phyloP scores from a whole-genome alignment of 2,329 filamentous ascomycete species.

The Colletotrichum graminicola region DNA sequence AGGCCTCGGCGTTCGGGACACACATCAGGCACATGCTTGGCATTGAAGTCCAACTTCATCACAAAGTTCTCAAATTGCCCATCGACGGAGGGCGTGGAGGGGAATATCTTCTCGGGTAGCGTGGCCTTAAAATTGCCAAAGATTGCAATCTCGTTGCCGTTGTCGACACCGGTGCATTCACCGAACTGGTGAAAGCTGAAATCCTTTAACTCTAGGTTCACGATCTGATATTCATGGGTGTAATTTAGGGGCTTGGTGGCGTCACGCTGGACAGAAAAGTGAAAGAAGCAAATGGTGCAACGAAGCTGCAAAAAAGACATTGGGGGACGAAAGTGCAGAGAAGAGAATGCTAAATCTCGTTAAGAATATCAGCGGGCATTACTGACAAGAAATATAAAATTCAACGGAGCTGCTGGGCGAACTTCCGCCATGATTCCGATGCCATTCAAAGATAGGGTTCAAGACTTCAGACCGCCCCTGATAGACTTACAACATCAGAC shows the following conservation, averaged over 20 bases:
- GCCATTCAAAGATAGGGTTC: conserved; percentile 31
- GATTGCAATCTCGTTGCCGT: conserved; percentile 48
- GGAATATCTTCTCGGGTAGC: conserved; percentile 35
- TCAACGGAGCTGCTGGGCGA: not conserved
- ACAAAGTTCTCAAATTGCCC: conserved; percentile 41
- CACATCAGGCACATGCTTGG: not conserved
- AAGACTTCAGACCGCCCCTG: conserved; percentile 32
- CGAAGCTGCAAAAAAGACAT: conserved; percentile 10
- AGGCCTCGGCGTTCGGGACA: no score
- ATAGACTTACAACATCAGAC: not conserved
- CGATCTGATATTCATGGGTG: conserved; percentile 59
- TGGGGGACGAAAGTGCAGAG: conserved; percentile 8
- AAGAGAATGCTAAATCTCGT: not conserved
- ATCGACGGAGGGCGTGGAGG: conserved; percentile 34
- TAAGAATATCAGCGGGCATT: fast-evolving
- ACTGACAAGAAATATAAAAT: conserved; percentile 8
- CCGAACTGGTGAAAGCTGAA: conserved; percentile 41
- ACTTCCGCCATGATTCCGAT: not conserved
- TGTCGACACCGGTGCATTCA: conserved; percentile 49
- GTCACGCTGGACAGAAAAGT: conserved; percentile 60
- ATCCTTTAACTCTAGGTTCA: conserved; percentile 43
- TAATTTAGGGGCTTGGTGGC: conserved; percentile 55
- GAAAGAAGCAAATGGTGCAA: conserved; percentile 42
- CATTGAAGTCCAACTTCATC: conserved; percentile 39
- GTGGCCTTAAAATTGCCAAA: conserved; percentile 37